Evolutionary conservation across 1,284 basidiomycete species (phyloP), one percentile per base, ranked within the genome.

Genomic region (Butyriboletus appendiculatus): DNA sequence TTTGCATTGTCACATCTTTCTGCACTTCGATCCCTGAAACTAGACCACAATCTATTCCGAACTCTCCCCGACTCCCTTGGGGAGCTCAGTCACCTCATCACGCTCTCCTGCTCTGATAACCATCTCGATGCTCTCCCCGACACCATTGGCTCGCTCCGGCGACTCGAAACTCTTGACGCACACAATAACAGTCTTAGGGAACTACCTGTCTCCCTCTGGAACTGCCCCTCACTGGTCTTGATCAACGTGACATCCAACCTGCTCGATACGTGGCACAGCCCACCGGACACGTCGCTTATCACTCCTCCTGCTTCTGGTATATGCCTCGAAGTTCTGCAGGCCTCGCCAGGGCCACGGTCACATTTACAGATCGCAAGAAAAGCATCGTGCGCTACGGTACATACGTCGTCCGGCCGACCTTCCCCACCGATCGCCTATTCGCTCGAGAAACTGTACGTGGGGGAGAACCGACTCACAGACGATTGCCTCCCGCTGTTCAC

Each of bases 241-340:
- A 81, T 99, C 69, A 99, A 98, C 63, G 84, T 90, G 44, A 94
- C 92, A 12, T 96, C 94, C 16, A 99, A 99, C 68, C 73, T 96
- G 34, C 75, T 99, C 48, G 82, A 83, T 45, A 77, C 78, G 0
- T 92, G 93, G 80, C 84, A 86, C 26, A 81, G 88, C 50, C 88
- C 88, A 32, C 67, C 69, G n/a, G 68, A 70, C 22, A 49, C 65
- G 4, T 53, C 57, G 2, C 51, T 60, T n/a, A 35, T 62, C 26
- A 37, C 50, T 5, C 53, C 55, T 2, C 49, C 58, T 16, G 4
- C 55, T 10, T 53, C 55, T 26, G 56, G 65, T 18, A 53, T 57
- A 26, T 55, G 45, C 26, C 56, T 73, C 38, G 70, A 73, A 6
- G 47, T 60, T 12, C 53, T 60, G 4, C 20, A 28, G 2, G 57